Evolutionary conservation across 2,329 filamentous ascomycete species (phyloP), one percentile per base, ranked within the genome.

Genomic region (Colletotrichum sidae): DNA sequence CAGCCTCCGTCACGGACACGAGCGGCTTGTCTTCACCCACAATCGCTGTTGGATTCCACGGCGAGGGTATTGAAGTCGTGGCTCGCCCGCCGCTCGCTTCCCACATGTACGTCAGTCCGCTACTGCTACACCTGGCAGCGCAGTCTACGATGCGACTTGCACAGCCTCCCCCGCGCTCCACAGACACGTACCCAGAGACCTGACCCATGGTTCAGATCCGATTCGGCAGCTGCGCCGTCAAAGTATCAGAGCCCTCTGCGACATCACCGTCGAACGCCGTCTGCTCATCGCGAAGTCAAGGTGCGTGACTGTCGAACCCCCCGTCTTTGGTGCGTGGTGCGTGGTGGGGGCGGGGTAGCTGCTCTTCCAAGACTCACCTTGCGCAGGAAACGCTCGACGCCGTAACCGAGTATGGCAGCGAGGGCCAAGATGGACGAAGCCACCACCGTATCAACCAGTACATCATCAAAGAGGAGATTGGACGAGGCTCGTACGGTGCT

Each of bases 401-500:
- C 59, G 89, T 89, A 65, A 94, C 93, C 37, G 90, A 96, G 75
- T 97, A 96, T 78, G 90, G 88, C 67, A 96, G 90, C 72, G 94
- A 94, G 76, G 91, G 95, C 71, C 84, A 90, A 70, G 93, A 97
- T 73, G 94, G 94, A 34, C 86, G 84, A 55, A 89, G 91, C 3
- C 89, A 96, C 74, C 93, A 96, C 74, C 88, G 89, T 63, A 95
- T 98, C 80, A 98, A 98, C 77, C 95, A 98, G 79, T 99, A 98
- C 77, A 85, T 91, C 63, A 96, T 99, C 74, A 90, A 92, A 77
- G 92, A 97, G 76, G 95, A 98, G 82, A 97, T 99, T 72, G 96
- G 96, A n/a, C 86, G 94, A 69, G 96, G 96, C 15, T 98, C 95
- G 0, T 99, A 97, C 76, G 96, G 96, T 8, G 91, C 94, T 10